Conservation (phyloP, 1,139 yeast genomes). For the Magnusiomyces clavatus region DNA sequence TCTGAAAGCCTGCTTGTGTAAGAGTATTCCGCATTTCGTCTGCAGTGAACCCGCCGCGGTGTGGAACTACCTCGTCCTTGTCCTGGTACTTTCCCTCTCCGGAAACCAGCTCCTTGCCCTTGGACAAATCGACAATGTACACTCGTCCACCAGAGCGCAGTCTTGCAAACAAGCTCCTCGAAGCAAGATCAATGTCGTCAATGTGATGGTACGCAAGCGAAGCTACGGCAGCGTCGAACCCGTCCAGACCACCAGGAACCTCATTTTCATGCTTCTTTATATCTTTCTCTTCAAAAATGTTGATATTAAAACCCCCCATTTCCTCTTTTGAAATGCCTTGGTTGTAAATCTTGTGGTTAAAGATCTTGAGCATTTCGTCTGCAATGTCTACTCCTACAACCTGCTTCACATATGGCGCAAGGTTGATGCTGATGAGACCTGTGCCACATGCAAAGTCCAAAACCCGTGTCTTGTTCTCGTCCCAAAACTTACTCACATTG, state of each 20-base stretch:
- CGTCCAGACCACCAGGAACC: conserved; percentile 19
- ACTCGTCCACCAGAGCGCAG: conserved; percentile 23
- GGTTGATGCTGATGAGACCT: conserved; percentile 22
- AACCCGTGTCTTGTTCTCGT: conserved; percentile 19
- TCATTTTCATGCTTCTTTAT: conserved; percentile 17
- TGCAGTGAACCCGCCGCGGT: conserved; percentile 18
- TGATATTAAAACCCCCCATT: conserved; percentile 19
- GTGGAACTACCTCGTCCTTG: conserved; percentile 16
- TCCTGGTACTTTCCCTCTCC: conserved; percentile 2
- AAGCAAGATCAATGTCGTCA: conserved; percentile 20
- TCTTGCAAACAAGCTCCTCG: conserved; percentile 16
- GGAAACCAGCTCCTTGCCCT: background rate
- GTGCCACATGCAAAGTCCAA: conserved; percentile 31
- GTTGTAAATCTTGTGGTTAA: conserved; percentile 20
- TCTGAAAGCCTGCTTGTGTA: conserved; percentile 18
- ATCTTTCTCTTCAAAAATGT: conserved; percentile 16
- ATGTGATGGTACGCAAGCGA: conserved; percentile 29
- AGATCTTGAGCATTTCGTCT: conserved; percentile 23
- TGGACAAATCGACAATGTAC: conserved; percentile 21
- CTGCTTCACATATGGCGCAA: conserved; percentile 22
- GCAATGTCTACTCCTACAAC: conserved; percentile 28
- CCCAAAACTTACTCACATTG: conserved; percentile 15
- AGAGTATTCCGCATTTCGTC: conserved; percentile 15
- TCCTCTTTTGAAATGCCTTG: conserved; percentile 21
- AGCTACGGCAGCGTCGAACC: conserved; percentile 25